Conservation (phyloP, 1,284 basidiomycete species). For the Cystobasidium sp. region DNA sequence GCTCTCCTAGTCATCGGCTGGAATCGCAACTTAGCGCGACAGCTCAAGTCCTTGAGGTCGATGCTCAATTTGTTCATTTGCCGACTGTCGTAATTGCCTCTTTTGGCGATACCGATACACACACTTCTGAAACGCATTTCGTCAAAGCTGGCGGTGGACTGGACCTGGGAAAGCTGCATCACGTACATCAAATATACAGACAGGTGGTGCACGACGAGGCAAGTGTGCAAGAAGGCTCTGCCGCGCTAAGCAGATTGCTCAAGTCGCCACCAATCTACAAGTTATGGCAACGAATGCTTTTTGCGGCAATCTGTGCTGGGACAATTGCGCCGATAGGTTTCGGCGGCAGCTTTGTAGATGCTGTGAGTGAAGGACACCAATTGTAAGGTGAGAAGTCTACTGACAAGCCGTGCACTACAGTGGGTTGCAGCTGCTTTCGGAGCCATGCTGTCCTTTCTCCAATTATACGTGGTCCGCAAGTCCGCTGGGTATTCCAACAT, state of each 20-base stretch:
- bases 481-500: constrained; percentile 84
- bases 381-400: neutral
- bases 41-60: constrained; percentile 76
- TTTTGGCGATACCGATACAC: constrained; percentile 56
- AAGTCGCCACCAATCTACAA: constrained; percentile 59
- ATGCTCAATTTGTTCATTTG: constrained; percentile 73
- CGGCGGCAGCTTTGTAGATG: constrained; percentile 78
- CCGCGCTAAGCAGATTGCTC: constrained; percentile 66
- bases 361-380: constrained; percentile 52
- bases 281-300: constrained; percentile 63
- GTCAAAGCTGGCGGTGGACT: constrained; percentile 74
- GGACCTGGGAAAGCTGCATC: constrained; percentile 71
- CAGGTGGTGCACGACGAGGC: constrained; percentile 76
- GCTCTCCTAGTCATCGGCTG: constrained; percentile 83
- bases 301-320: constrained; percentile 70
- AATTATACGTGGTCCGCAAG: constrained; percentile 74
- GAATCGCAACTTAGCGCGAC: constrained; percentile 79
- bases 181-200: constrained; percentile 74
- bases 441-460: constrained; percentile 72
- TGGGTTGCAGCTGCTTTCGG: constrained; percentile 75
- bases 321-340: constrained; percentile 71
- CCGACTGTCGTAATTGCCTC: constrained; percentile 49
- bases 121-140: constrained; percentile 72
- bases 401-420: constrained; percentile 46
- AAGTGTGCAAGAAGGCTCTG: constrained; percentile 68